These are phyloP conservation scores for Diplodia sapinea DNA, from an alignment of 2,329 filamentous ascomycete species.

Conservation along the genomic window DNA sequence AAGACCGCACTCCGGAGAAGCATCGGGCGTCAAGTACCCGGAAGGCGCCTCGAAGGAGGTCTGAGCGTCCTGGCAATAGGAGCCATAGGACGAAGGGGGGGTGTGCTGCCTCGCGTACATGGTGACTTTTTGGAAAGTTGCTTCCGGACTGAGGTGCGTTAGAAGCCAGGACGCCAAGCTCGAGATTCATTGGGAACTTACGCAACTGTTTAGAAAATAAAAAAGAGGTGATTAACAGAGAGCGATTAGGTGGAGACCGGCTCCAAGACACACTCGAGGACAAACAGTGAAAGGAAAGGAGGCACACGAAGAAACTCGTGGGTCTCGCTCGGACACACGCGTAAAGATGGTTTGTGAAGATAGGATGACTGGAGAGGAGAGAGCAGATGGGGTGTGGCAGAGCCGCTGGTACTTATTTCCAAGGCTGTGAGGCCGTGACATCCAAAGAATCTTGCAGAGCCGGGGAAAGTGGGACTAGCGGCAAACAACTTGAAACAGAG, in stretches of 20 bases:
- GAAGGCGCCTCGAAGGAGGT: constrained; percentile 64
- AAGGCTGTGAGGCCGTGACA: constrained; percentile 39
- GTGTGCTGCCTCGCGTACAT: constrained; percentile 56
- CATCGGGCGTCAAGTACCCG: constrained; percentile 66
- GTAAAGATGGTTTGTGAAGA: constrained; percentile 31
- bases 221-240: constrained; percentile 45
- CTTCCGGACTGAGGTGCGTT: constrained; percentile 46
- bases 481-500: constrained; percentile 49
- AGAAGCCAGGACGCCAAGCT: neutral
- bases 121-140: constrained; percentile 39
- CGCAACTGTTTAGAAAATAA: constrained; percentile 38
- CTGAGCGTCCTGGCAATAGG: constrained; percentile 35
- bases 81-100: constrained; percentile 44
- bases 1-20: constrained; percentile 71
- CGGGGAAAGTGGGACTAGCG: constrained; percentile 38
- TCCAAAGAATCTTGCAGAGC: constrained; percentile 33
- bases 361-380: constrained; percentile 40
- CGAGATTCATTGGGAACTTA: constrained; percentile 36
- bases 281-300: constrained; percentile 33
- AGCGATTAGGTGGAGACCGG: constrained; percentile 52
- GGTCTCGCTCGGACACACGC: constrained; percentile 31
- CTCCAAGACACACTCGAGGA: constrained; percentile 48
- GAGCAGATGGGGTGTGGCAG: constrained; percentile 45
- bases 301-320: constrained; percentile 45
- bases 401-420: constrained; percentile 47